phyloP scores from a whole-genome alignment of 1,284 basidiomycete genomes.

The Sporisorium graminicola region DNA sequence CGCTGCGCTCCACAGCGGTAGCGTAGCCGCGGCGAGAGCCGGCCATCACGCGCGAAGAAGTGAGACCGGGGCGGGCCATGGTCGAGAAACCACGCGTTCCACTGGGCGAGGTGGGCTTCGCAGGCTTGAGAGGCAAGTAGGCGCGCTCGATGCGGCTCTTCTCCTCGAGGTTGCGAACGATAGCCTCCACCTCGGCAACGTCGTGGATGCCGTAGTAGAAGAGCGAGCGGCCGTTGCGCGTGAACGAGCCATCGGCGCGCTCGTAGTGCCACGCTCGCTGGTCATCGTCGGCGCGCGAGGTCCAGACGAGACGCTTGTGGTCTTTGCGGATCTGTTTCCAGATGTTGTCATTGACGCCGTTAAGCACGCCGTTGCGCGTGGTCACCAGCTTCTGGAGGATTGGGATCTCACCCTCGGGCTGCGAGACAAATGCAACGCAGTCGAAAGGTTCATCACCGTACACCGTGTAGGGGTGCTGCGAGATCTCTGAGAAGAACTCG shows the following conservation, averaged over 20 bases:
- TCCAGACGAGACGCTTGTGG: conserved; percentile 95
- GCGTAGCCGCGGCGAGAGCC: conserved; percentile 65
- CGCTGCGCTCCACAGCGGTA: conserved; percentile 72
- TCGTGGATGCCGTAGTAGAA: conserved; percentile 99
- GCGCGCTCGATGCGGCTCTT: conserved; percentile 86
- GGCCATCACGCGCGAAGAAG: conserved; percentile 71
- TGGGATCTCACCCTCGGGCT: conserved; percentile 88
- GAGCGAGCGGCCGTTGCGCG: conserved; percentile 86
- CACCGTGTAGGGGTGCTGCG: conserved; percentile 82
- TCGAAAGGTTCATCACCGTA: conserved; percentile 98
- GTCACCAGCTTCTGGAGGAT: conserved; percentile 93
- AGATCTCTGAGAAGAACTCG: conserved; percentile 84
- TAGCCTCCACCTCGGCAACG: conserved; percentile 85
- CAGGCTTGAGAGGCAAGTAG: conserved; percentile 90
- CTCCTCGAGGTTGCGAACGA: conserved; percentile 83
- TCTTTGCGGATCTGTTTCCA: conserved; percentile 96
- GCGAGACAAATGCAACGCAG: conserved; percentile 91
- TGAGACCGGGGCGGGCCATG: conserved; percentile 66
- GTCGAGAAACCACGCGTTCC: conserved; percentile 65
- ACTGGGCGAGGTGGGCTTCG: conserved; percentile 73
- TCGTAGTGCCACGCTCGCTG: conserved; percentile 98
- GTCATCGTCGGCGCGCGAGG: conserved; percentile 92
- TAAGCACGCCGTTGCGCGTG: conserved; percentile 88
- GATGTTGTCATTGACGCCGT: conserved; percentile 96
- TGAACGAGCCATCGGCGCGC: conserved; percentile 96